These are phyloP conservation scores for Aspergillus nomiae DNA, from an alignment of 2,329 filamentous ascomycete genomes.

Conservation along the genomic window DNA sequence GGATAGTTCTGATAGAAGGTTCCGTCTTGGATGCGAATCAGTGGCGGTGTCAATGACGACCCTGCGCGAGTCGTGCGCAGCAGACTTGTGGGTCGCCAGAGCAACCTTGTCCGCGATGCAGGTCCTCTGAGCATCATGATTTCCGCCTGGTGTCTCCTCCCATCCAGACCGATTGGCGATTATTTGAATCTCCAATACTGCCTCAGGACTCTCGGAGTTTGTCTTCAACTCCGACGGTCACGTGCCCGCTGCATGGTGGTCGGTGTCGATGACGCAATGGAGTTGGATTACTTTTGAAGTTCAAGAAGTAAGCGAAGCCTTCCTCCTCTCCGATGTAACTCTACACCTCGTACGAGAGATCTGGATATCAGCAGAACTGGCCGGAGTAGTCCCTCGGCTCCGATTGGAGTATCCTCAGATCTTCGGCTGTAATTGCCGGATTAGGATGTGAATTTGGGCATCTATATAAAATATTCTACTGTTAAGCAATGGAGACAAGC, in stretches of 20 bases:
- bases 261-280: not conserved
- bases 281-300: not conserved
- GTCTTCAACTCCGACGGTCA: not conserved
- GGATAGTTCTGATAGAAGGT: constrained; percentile 83
- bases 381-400: not conserved
- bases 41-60: constrained; percentile 45
- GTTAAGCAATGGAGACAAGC: too few relatives aligned
- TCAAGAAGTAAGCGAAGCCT: not conserved
- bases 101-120: not conserved
- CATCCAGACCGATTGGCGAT: not conserved
- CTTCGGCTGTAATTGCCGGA: not conserved
- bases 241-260: constrained; percentile 2
- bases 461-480: too few relatives aligned
- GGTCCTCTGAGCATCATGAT: not conserved
- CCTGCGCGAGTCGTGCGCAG: constrained; percentile 15
- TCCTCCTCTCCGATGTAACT: not conserved
- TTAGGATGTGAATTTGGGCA: not conserved
- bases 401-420: not conserved
- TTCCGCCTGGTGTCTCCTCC: not conserved
- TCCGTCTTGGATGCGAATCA: constrained; percentile 73
- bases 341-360: not conserved
- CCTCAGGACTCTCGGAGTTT: not conserved
- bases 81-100: not conserved
- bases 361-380: not conserved
- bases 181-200: not conserved